These are phyloP conservation scores for Melanogaster broomeanus DNA, from an alignment of 768 basidiomycete species.

Conservation along the genomic window DNA sequence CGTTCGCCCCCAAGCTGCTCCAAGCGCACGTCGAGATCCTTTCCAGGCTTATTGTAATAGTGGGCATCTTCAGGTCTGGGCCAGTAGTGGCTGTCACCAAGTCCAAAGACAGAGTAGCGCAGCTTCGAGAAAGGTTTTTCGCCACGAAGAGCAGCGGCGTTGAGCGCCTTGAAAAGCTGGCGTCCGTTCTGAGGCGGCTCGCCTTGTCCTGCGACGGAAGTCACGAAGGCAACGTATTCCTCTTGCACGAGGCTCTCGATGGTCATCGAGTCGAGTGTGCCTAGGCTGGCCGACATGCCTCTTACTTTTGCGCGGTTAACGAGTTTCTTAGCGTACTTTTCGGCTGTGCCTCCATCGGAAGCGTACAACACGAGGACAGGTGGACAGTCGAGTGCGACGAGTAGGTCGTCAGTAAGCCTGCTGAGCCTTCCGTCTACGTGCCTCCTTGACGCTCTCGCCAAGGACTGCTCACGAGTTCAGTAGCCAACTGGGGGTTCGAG, in stretches of 20 bases:
- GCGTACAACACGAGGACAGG: conserved; percentile 91
- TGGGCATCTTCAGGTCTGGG: conserved; percentile 95
- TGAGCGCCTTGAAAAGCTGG: conserved; percentile 83
- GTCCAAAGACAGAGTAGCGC: conserved; percentile 83
- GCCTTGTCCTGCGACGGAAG: conserved; percentile 94
- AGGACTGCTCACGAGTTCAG: conserved; percentile 81
- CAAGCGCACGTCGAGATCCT: conserved; percentile 83
- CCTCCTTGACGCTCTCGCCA: conserved; percentile 83
- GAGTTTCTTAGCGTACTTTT: conserved; percentile 92
- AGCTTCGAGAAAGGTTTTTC: conserved; percentile 63
- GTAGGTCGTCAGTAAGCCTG: conserved; percentile 82
- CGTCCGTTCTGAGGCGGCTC: conserved; percentile 98
- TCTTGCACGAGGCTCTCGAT: conserved; percentile 76
- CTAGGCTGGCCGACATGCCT: conserved; percentile 74
- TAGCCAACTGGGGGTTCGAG: conserved; percentile 75
- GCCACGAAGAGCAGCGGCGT: conserved; percentile 52
- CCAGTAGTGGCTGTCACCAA: conserved; percentile 99
- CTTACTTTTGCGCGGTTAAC: conserved; percentile 80
- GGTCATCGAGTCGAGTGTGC: conserved; percentile 79
- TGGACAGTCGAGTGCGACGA: conserved; percentile 84
- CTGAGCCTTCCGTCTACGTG: conserved; percentile 77
- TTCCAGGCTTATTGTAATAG: conserved; percentile 96
- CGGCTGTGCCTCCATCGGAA: conserved; percentile 93
- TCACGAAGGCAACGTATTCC: conserved; percentile 79
- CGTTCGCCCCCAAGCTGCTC: conserved; percentile 80